Conservation (phyloP, 202 grass and related monocot genomes). For the Zizania palustris region DNA sequence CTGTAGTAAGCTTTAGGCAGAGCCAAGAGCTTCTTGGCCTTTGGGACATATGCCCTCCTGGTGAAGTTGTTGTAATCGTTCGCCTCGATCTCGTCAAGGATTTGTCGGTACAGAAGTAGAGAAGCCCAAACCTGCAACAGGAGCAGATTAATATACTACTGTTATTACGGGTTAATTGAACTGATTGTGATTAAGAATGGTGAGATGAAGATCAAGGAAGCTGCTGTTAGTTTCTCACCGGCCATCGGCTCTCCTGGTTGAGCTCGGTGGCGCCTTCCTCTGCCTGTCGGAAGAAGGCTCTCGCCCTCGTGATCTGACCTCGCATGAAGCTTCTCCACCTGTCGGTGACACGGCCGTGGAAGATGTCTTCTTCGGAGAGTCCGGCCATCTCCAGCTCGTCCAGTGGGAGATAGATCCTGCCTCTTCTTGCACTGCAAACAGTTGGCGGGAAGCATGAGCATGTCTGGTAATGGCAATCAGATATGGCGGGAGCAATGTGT, state of each 20-base stretch:
- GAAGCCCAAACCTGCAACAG: slow-evolving; percentile 74
- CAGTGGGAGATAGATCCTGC: slow-evolving; percentile 80
- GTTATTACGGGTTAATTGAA: not conserved
- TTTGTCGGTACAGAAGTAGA: slow-evolving; percentile 79
- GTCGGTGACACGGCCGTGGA: slow-evolving; percentile 67
- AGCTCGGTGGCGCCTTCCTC: slow-evolving; percentile 82
- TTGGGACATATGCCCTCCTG: slow-evolving; percentile 80
- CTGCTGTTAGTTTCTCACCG: slow-evolving; percentile 45
- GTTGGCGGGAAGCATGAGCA: not conserved
- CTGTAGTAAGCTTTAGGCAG: slow-evolving; percentile 74
- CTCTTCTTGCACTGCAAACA: slow-evolving; percentile 63
- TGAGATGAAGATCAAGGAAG: not conserved
- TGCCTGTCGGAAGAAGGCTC: slow-evolving; percentile 69
- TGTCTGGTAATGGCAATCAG: not conserved
- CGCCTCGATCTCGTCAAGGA: slow-evolving; percentile 93
- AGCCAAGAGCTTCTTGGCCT: slow-evolving; percentile 76
- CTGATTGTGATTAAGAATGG: not conserved
- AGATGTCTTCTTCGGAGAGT: slow-evolving; percentile 86
- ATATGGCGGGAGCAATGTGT: not conserved
- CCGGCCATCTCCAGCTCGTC: slow-evolving; percentile 79
- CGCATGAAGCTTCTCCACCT: slow-evolving; percentile 82
- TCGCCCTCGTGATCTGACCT: slow-evolving; percentile 71
- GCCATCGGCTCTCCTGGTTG: slow-evolving; percentile 93
- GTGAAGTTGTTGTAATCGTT: slow-evolving; percentile 92
- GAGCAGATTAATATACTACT: not conserved